Evolutionary conservation across 345 rosid species (phyloP).

Genomic region (Moringa oleifera): DNA sequence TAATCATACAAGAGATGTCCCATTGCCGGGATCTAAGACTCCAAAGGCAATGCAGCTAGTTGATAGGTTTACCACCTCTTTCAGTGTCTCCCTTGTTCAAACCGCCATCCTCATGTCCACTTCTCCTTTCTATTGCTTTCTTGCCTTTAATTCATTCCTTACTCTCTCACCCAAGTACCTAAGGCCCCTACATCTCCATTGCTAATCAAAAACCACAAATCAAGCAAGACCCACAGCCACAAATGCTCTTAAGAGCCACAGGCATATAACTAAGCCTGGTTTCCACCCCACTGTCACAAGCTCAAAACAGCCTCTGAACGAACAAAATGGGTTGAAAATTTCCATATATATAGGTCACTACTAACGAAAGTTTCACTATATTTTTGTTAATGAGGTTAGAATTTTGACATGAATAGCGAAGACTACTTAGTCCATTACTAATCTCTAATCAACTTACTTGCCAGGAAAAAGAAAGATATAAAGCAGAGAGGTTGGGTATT

Average conservation of each 20-base stretch:
- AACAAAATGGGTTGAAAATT: not conserved
- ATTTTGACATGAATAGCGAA: no score
- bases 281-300: not conserved
- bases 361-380: no score
- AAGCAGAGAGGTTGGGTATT: no score
- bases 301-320: not conserved
- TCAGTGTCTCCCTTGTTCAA: slow-evolving; percentile 39
- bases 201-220: slow-evolving; percentile 5
- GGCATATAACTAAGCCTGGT: slow-evolving; percentile 15
- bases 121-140: slow-evolving; percentile 5
- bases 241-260: slow-evolving; percentile 13
- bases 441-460: no score
- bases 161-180: slow-evolving; percentile 11
- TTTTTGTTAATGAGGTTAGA: no score
- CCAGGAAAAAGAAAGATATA: no score
- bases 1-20: slow-evolving; percentile 24
- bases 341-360: no score
- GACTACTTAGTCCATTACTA: no score
- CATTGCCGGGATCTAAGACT: slow-evolving; percentile 26
- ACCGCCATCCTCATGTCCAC: slow-evolving; percentile 33
- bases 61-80: slow-evolving; percentile 17
- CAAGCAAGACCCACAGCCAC: slow-evolving; percentile 15
- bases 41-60: slow-evolving; percentile 14
- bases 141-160: no score
- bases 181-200: slow-evolving; percentile 40